phyloP scores from a whole-genome alignment of 169 alveolate genomes.

The Besnoitia besnoiti region DNA sequence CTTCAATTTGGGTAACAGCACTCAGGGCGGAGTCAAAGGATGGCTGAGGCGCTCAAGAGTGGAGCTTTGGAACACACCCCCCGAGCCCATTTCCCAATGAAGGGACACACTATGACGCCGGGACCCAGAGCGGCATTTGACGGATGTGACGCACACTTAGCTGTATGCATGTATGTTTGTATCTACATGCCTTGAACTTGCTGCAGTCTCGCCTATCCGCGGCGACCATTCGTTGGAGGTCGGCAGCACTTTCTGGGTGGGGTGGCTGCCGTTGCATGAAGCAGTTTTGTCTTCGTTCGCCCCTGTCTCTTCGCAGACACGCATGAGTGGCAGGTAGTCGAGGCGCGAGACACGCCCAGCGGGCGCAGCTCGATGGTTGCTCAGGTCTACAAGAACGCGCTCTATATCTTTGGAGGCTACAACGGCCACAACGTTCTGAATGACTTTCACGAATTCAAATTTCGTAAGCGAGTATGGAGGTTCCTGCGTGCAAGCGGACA shows the following conservation, averaged over 20 bases:
- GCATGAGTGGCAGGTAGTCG: slow-evolving; percentile 66
- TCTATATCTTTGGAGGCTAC: slow-evolving; percentile 88
- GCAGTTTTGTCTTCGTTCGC: background rate
- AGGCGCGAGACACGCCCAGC: slow-evolving; percentile 78
- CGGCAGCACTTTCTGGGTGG: background rate
- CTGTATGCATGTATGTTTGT: background rate
- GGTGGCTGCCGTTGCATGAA: background rate
- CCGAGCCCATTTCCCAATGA: too few species aligned
- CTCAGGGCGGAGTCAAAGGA: background rate
- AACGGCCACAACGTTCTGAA: slow-evolving; percentile 84
- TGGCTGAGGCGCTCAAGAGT: too few species aligned
- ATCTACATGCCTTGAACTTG: background rate
- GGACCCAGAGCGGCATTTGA: too few species aligned
- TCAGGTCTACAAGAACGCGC: slow-evolving; percentile 75
- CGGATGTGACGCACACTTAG: too few species aligned
- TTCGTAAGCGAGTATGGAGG: slow-evolving; percentile 52
- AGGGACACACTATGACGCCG: too few species aligned
- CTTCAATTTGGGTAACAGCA: slow-evolving; percentile 71
- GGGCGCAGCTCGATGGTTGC: slow-evolving; percentile 83
- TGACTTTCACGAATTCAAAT: slow-evolving; percentile 85
- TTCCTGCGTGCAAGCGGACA: background rate
- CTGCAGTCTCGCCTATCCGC: background rate
- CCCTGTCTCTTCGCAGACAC: slow-evolving; percentile 48
- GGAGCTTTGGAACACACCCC: too few species aligned
- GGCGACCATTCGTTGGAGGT: too few species aligned